These are phyloP conservation scores for Solanum hybrid DNA, from an alignment of 305 asterid species.

Conservation along the genomic window DNA sequence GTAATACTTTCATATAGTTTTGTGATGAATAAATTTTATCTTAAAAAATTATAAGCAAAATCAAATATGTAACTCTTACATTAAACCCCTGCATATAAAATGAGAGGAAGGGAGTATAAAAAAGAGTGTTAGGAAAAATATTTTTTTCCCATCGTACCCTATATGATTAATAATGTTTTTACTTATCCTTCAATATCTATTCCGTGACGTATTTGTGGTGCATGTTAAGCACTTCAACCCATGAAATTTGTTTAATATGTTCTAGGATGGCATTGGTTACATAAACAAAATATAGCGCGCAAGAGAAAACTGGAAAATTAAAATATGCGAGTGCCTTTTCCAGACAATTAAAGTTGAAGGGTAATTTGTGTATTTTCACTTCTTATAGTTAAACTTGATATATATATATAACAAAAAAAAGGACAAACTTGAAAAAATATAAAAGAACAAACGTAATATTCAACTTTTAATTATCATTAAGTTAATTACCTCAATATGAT, in stretches of 20 bases:
- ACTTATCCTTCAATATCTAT: neutral
- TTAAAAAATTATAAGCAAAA: neutral
- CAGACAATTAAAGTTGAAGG: neutral
- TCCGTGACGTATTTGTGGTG: neutral
- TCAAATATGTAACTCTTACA: neutral
- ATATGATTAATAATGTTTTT: neutral
- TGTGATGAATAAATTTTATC: neutral
- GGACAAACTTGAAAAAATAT: neutral
- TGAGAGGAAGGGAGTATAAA: neutral
- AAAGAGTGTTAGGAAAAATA: neutral
- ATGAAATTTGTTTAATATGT: no score
- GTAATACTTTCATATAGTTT: neutral
- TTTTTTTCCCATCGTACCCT: neutral
- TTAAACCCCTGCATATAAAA: no score
- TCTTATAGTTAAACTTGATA: neutral
- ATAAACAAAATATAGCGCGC: no score
- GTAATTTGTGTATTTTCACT: neutral
- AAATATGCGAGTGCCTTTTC: neutral
- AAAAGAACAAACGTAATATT: neutral
- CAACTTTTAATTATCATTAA: no score
- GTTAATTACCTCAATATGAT: no score
- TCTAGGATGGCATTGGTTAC: no score
- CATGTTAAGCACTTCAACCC: neutral
- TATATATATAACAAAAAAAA: neutral
- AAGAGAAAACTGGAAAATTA: neutral